Evolutionary conservation across 768 basidiomycete species (phyloP).

Genomic region (Pisolithus tinctorius): DNA sequence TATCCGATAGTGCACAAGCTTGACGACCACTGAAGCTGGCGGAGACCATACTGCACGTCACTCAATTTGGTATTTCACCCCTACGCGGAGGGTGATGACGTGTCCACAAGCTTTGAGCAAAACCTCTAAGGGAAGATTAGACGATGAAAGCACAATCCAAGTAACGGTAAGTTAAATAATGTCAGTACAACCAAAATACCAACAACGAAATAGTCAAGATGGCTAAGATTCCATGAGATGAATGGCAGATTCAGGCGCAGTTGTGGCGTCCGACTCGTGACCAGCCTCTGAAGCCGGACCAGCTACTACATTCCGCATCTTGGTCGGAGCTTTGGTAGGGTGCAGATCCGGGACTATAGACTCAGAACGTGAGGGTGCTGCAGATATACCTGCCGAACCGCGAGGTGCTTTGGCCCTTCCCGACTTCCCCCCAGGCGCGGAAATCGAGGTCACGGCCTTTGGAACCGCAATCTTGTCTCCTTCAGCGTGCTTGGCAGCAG

Average conservation of each 20-base stretch:
- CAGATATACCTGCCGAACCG: conserved; percentile 36
- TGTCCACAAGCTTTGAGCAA: no score
- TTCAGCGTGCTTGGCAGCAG: conserved; percentile 24
- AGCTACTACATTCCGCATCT: conserved; percentile 58
- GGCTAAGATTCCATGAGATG: conserved; percentile 15
- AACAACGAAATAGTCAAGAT: conserved; percentile 5
- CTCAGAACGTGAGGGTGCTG: conserved; percentile 52
- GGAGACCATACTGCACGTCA: neutral
- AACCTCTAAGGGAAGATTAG: no score
- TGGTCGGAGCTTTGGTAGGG: conserved; percentile 48
- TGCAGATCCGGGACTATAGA: conserved; percentile 45
- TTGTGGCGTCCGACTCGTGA: conserved; percentile 37
- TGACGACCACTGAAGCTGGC: neutral
- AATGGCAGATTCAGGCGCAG: conserved; percentile 12
- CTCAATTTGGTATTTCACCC: conserved; percentile 13
- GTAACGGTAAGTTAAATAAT: neutral
- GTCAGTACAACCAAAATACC: conserved; percentile 6
- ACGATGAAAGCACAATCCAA: no score
- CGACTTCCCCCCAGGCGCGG: conserved; percentile 39
- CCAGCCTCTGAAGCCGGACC: conserved; percentile 46
- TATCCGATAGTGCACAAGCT: neutral
- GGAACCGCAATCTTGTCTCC: conserved; percentile 23
- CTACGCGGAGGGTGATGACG: conserved; percentile 11
- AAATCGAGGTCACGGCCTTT: conserved; percentile 40
- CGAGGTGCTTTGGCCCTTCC: conserved; percentile 35